Base-by-base conservation (phyloP, 2,329 filamentous ascomycete species). In the Hyphodiscus sp. region DNA sequence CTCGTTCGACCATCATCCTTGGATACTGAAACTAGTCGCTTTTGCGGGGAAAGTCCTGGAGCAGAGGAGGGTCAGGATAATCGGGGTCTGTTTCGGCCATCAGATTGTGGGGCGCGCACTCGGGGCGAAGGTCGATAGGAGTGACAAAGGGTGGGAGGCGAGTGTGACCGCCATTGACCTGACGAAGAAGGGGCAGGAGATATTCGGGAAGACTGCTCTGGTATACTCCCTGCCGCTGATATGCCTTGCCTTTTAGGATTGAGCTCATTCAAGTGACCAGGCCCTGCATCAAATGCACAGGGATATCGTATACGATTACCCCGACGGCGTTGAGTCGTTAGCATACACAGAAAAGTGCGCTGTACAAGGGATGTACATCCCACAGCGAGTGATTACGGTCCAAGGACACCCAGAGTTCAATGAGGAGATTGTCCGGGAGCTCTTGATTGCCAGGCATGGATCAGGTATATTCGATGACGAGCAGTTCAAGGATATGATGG, bases 361-460 rank as follows among this genome's bases (percentile, higher is more conserved):
- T 10, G 83, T 90, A n/a, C 90, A 95, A 69, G 87, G 84, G 57
- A 89, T 95, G 80, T 87, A 94, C 67, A 70, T 76, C 19, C 80
- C 83, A 9, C 74, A 77, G 43, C 77, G 78, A 38, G 74, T 88
- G 56, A 84, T 95, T 56, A 85, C 88, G 0, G 81, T 95, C 1
- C 90, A 96, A 73, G 90, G 89, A 6, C 90, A 95, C 69, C 91
- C 90, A 0, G 91, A 96, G 69, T 94, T 92, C 67, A 87, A 78
- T 3, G 76, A 77, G 55, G 78, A 82, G 16, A 91, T 95, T 59
- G 80, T 91, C 62, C 74, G 72, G 18, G 85, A 89, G 68, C 71
- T 95, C 41, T 70, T 92, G 51, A 75, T 79, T 56, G 72, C 78
- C 55, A 78, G 91, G 53, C 81, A 87, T 65, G 73, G 76, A 26